A percentile compares a stretch with the other conserved stretches of the same genome.
Evolutionary conservation across 2,329 filamentous ascomycete species (phyloP).

Genomic region (Raffaelea ambrosiae): DNA sequence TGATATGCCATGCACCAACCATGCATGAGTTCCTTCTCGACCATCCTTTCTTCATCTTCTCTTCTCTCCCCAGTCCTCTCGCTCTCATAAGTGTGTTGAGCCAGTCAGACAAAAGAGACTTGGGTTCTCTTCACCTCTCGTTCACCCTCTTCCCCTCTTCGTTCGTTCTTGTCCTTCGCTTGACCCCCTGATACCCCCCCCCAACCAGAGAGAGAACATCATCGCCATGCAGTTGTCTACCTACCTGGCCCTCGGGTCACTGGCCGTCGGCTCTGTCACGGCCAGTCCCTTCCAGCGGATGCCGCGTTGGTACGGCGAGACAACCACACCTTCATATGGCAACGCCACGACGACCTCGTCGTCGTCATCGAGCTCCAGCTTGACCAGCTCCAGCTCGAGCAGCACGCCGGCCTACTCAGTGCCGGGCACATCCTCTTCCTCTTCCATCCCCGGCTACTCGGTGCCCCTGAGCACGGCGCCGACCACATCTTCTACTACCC

Average conservation of each 20-base stretch:
- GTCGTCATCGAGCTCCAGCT: neutral
- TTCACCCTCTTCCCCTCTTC: neutral
- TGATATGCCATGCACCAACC: neutral
- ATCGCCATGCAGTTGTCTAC: constrained; percentile 9
- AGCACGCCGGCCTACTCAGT: no score
- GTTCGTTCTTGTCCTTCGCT: neutral
- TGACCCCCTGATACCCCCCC: neutral
- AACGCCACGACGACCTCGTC: neutral
- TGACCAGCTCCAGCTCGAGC: neutral
- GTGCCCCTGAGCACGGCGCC: no score
- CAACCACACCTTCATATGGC: neutral
- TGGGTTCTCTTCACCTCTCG: neutral
- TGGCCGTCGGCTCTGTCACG: constrained; percentile 2
- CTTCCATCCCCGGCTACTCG: no score
- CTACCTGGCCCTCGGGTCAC: constrained; percentile 8
- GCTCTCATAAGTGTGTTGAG: neutral
- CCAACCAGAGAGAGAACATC: neutral
- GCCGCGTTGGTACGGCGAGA: neutral
- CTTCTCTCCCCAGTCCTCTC: neutral
- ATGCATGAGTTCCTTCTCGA: neutral
- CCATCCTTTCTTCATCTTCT: neutral
- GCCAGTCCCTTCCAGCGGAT: constrained; percentile 5
- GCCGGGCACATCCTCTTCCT: no score
- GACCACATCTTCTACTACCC: no score
- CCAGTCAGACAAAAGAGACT: no score